These are phyloP conservation scores for Torulaspora maleeae DNA, from an alignment of 805 yeast species.

Conservation along the genomic window DNA sequence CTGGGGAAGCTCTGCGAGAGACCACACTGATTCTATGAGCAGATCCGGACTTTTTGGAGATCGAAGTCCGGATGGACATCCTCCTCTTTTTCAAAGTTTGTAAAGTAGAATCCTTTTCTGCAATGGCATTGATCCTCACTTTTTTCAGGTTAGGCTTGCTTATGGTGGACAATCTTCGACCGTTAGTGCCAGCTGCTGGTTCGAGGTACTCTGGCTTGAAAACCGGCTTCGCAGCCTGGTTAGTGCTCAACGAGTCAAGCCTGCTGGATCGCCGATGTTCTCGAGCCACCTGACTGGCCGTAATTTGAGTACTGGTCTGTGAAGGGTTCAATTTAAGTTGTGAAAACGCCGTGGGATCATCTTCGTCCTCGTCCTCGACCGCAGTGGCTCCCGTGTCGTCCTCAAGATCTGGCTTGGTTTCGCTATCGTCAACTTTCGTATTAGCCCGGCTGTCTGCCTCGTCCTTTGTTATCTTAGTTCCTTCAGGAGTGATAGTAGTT, in stretches of 20 bases:
- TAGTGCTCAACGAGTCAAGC: constrained; percentile 38
- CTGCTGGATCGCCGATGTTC: constrained; percentile 33
- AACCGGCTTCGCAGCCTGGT: constrained; percentile 34
- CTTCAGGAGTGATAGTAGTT: constrained; percentile 16
- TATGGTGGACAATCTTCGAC: constrained; percentile 28
- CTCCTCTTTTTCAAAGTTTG: constrained; percentile 32
- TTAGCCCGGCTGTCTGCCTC: neutral
- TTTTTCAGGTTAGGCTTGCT: constrained; percentile 19
- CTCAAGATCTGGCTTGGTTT: neutral
- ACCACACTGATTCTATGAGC: constrained; percentile 36
- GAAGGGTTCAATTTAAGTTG: constrained; percentile 1
- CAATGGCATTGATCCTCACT: constrained; percentile 18
- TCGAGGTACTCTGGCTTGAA: constrained; percentile 25
- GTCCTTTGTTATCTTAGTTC: neutral
- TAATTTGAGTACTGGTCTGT: constrained; percentile 11
- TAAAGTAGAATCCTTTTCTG: constrained; percentile 29
- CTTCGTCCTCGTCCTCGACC: constrained; percentile 1
- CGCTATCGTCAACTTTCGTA: constrained; percentile 1
- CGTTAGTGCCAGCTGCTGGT: constrained; percentile 8
- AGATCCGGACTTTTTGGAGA: constrained; percentile 27
- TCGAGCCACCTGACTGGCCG: neutral
- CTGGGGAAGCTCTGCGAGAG: constrained; percentile 24
- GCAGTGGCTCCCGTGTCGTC: constrained; percentile 1
- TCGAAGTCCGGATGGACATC: constrained; percentile 26
- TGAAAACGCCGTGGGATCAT: neutral